Evolutionary conservation across 352 stramenopile genomes (phyloP).

Genomic region (Phytopythium kandeliae): DNA sequence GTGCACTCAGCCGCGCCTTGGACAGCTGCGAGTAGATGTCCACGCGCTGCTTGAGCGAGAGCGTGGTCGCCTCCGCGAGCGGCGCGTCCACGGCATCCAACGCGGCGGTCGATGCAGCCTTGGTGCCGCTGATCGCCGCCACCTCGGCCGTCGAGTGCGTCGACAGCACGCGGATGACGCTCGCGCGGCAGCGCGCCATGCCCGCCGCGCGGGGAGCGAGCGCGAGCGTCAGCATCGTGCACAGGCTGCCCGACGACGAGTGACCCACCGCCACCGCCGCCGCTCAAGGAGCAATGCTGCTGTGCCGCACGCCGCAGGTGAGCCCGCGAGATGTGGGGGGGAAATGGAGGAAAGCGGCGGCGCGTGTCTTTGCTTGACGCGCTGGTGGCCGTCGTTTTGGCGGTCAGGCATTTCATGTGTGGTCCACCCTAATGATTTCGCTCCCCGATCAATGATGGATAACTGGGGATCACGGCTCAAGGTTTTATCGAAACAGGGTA

Average conservation of each 20-base stretch:
- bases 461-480: neutral
- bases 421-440: conserved; percentile 5
- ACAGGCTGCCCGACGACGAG: conserved; percentile 8
- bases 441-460: conserved; percentile 1
- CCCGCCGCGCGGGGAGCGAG: conserved; percentile 6
- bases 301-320: no score
- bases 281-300: conserved; percentile 11
- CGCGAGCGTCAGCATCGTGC: conserved; percentile 19
- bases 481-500: neutral
- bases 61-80: conserved; percentile 10
- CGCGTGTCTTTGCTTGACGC: conserved; percentile 8
- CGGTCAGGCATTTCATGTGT: neutral
- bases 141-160: conserved; percentile 48
- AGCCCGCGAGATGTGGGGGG: no score
- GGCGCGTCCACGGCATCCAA: conserved; percentile 17
- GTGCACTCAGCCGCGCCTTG: conserved; percentile 91
- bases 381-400: conserved; percentile 1
- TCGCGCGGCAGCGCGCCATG: conserved; percentile 10
- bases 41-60: conserved; percentile 60
- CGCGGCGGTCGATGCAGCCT: conserved; percentile 19
- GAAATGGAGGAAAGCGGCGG: neutral
- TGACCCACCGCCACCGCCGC: conserved; percentile 25
- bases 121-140: conserved; percentile 22
- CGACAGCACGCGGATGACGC: conserved; percentile 50
- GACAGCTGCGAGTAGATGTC: conserved; percentile 89